Base-by-base conservation (phyloP, 1,284 basidiomycete species). In the Melampsora larici-populina region DNA sequence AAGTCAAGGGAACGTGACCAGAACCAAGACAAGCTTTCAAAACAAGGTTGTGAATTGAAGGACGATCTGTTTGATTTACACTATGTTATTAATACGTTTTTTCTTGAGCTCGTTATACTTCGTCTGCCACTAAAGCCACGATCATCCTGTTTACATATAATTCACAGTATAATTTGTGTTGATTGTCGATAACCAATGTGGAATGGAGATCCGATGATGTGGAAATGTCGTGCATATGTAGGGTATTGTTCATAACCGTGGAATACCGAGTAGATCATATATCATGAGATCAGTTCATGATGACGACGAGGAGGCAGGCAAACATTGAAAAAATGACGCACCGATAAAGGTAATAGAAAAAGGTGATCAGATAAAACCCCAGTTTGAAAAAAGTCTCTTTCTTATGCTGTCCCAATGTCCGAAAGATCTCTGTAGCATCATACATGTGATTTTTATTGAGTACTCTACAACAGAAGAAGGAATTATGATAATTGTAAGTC, bases 361-460 rank as follows among this genome's bases (percentile, higher is more conserved):
- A 96, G 67, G 91, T 93, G 79, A 96, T 87, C 78, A 96, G 89
- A 85, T 95, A 97, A 85, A 96, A 95, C 26, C 92, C 94, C 79
- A 97, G 90, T 86, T 97, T 97, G 85, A 96, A 88, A 84, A 99
- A 98, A 82, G 91, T 91, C 86, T 97, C 95, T 84, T 95, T 97
- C 87, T 99, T 99, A 86, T 98, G 97, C 58, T 88, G 89, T 21
- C 91, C 89, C 65, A 99, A 86, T 79, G 96, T 96, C 81, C 97
- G 89, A 88, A 99, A 99, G 82, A 99, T 99, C 85, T 99, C 97
- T 43, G 97, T 99, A 72, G 96, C 96, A 84, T 99, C 96, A 84
- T 97, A 96, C 92, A 97, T 96, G 86, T 98, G 95, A 83, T 92
- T 92, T 83, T 94, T 94, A 84, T 90, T 90, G 83, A 92, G 89